A percentile compares a stretch with the other conserved stretches of the same genome.
Conservation (phyloP, 768 basidiomycete genomes). For the Mrakia blollopis region DNA sequence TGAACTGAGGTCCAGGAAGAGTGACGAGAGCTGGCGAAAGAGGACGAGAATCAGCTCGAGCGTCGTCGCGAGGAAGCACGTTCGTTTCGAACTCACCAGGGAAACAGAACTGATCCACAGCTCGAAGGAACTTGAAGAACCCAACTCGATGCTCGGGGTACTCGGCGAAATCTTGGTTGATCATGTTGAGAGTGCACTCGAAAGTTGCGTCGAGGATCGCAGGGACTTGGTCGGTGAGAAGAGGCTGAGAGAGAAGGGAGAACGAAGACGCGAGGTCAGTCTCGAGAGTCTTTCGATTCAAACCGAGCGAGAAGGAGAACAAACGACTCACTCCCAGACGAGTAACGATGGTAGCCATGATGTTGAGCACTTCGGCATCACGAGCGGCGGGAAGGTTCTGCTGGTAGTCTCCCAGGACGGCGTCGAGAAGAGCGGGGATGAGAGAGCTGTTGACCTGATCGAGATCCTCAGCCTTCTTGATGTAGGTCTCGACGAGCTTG, state of each 20-base stretch:
- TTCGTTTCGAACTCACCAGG: constrained; percentile 45
- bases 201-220: constrained; percentile 95
- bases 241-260: constrained; percentile 50
- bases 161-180: constrained; percentile 98
- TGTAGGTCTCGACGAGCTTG: constrained; percentile 94
- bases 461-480: constrained; percentile 93
- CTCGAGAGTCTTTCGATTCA: neutral
- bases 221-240: constrained; percentile 88
- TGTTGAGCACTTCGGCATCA: constrained; percentile 94
- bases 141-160: constrained; percentile 95
- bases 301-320: neutral
- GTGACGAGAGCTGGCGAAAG: constrained; percentile 62
- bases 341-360: constrained; percentile 89
- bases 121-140: constrained; percentile 90
- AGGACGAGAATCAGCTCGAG: constrained; percentile 12
- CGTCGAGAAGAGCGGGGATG: constrained; percentile 91
- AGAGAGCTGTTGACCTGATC: constrained; percentile 86
- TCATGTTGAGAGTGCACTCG: constrained; percentile 95
- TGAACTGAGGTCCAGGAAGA: constrained; percentile 88
- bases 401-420: constrained; percentile 95
- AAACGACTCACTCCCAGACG: constrained; percentile 71
- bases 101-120: constrained; percentile 92
- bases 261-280: neutral
- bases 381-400: constrained; percentile 87
- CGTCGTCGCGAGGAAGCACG: constrained; percentile 12